A percentile compares a stretch with the other conserved stretches of the same genome.
These are phyloP conservation scores for Paraglomus occultum DNA, from an alignment of 192 early-diverging fungal species.

Conservation along the genomic window DNA sequence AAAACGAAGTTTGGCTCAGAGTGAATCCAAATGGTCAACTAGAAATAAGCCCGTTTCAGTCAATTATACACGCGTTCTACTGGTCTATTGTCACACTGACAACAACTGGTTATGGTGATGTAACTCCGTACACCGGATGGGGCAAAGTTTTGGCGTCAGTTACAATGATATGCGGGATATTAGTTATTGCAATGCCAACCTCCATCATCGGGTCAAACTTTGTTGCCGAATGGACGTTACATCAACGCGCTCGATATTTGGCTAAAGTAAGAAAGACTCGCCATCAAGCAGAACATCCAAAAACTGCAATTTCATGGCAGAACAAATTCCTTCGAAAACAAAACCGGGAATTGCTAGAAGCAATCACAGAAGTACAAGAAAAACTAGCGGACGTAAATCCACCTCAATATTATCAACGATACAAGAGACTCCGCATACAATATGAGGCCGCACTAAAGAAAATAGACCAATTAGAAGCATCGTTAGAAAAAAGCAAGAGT, in stretches of 20 bases:
- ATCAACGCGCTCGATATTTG: constrained; percentile 1
- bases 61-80: constrained; percentile 47
- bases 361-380: constrained; percentile 29
- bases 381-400: constrained; percentile 27
- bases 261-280: constrained; percentile 1
- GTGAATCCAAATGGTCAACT: not conserved
- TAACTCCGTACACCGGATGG: constrained; percentile 43
- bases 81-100: constrained; percentile 54
- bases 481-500: constrained; percentile 4
- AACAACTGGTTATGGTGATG: constrained; percentile 52
- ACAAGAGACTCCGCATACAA: constrained; percentile 9
- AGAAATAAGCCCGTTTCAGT: constrained; percentile 49
- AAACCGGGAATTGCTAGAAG: constrained; percentile 27
- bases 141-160: constrained; percentile 47
- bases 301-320: not conserved
- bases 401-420: constrained; percentile 28
- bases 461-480: constrained; percentile 15
- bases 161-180: constrained; percentile 51
- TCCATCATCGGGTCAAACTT: constrained; percentile 54
- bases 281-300: not conserved
- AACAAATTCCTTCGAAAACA: not conserved
- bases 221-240: constrained; percentile 41
- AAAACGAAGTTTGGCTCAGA: constrained; percentile 16
- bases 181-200: constrained; percentile 51
- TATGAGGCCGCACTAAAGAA: not conserved